Conservation (phyloP, 2,329 filamentous ascomycete genomes). For the Atkinsonella texensis region DNA sequence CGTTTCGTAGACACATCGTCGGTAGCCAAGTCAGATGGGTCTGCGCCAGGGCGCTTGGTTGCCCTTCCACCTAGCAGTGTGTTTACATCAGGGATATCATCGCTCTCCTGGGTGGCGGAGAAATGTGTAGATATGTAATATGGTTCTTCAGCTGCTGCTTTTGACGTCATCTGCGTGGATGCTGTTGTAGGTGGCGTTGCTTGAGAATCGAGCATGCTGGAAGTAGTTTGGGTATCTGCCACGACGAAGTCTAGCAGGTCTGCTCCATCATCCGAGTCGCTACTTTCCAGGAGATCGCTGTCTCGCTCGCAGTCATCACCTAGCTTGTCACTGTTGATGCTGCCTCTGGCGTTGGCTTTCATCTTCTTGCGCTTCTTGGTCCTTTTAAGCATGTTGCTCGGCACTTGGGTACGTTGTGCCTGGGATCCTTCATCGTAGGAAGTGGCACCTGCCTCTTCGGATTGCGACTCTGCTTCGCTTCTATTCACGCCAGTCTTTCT, state of each 20-base stretch:
- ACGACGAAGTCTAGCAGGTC: constrained; percentile 48
- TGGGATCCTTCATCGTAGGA: constrained; percentile 10
- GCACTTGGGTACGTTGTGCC: not conserved
- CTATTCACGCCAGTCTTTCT: constrained; percentile 6
- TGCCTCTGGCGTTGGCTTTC: constrained; percentile 13
- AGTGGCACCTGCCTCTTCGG: constrained; percentile 12
- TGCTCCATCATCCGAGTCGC: constrained; percentile 35
- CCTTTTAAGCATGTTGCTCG: constrained; percentile 10
- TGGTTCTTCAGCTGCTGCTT: constrained; percentile 13
- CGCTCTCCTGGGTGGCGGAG: constrained; percentile 28
- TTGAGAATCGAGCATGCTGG: constrained; percentile 22
- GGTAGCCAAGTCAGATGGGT: constrained; percentile 10
- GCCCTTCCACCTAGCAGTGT: constrained; percentile 11
- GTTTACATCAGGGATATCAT: constrained; percentile 26
- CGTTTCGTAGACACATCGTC: constrained; percentile 11
- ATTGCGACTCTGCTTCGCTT: not conserved
- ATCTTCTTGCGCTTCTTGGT: constrained; percentile 13
- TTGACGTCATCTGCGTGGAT: constrained; percentile 10
- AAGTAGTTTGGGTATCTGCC: constrained; percentile 30
- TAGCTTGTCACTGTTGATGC: constrained; percentile 32
- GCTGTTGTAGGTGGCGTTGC: constrained; percentile 16
- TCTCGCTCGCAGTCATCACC: constrained; percentile 41
- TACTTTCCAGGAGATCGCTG: constrained; percentile 33
- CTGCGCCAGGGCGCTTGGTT: not conserved
- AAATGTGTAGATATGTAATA: constrained; percentile 28